These are phyloP conservation scores for Cyberlindnera mississippiensis DNA, from an alignment of 805 yeast species.

Conservation along the genomic window DNA sequence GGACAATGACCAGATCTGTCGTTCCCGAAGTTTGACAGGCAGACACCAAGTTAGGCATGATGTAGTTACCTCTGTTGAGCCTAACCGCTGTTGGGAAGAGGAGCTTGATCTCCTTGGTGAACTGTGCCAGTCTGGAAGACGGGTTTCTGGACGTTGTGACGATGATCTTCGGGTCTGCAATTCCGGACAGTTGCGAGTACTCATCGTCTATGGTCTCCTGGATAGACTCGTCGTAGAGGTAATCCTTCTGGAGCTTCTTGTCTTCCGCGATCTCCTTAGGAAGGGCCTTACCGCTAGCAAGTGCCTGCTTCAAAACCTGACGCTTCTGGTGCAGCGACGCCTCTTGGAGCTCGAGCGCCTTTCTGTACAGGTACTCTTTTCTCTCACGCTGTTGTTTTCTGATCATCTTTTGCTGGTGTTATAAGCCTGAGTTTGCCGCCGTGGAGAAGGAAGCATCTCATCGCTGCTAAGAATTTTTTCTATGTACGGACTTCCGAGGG, in stretches of 20 bases:
- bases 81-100: slow-evolving; percentile 87
- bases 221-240: slow-evolving; percentile 78
- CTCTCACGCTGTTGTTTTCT: slow-evolving; percentile 96
- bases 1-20: slow-evolving; percentile 80
- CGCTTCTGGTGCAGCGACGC: slow-evolving; percentile 81
- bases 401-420: slow-evolving; percentile 14
- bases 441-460: not conserved
- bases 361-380: slow-evolving; percentile 86
- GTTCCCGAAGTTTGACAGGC: slow-evolving; percentile 80
- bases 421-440: no score
- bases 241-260: slow-evolving; percentile 72
- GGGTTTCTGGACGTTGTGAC: slow-evolving; percentile 96
- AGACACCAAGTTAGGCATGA: slow-evolving; percentile 77
- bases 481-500: not conserved
- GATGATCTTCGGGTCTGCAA: slow-evolving; percentile 83
- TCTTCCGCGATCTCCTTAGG: slow-evolving; percentile 92
- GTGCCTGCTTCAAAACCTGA: slow-evolving; percentile 78
- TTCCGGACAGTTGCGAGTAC: slow-evolving; percentile 81
- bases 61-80: slow-evolving; percentile 88
- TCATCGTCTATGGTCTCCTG: slow-evolving; percentile 79
- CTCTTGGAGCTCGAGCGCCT: slow-evolving; percentile 87
- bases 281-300: slow-evolving; percentile 87
- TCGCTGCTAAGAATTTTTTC: no score
- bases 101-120: slow-evolving; percentile 86
- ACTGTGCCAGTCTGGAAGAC: slow-evolving; percentile 77